Conservation (phyloP, 768 basidiomycete genomes). For the Lactarius trivialis region DNA sequence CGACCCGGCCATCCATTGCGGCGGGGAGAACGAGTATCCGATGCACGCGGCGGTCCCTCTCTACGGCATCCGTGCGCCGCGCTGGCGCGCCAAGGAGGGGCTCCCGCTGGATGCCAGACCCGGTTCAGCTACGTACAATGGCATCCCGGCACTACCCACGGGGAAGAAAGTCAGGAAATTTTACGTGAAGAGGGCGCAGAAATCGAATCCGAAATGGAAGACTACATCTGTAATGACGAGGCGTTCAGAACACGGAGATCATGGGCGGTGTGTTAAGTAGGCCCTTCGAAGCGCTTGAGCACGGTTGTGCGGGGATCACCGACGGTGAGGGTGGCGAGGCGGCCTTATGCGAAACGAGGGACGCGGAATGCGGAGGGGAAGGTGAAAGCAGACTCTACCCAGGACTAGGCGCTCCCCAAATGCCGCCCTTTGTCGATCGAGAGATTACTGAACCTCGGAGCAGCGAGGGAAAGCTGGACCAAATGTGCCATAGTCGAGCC, state of each 20-base stretch:
- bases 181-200: background rate
- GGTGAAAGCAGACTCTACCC: conserved; percentile 25
- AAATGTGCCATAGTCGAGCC: too few relatives aligned
- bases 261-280: too few relatives aligned
- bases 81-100: conserved; percentile 9
- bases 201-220: background rate
- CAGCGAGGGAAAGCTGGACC: too few relatives aligned
- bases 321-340: conserved; percentile 35
- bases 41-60: conserved; percentile 2
- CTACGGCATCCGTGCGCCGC: conserved; percentile 5
- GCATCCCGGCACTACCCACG: background rate
- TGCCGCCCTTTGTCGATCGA: too few relatives aligned
- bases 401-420: too few relatives aligned
- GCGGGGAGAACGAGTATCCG: background rate
- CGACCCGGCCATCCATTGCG: background rate
- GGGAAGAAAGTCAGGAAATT: background rate
- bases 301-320: conserved; percentile 42
- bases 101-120: background rate
- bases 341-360: background rate
- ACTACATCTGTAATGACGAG: too few relatives aligned
- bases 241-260: too few relatives aligned
- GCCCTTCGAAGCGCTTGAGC: conserved; percentile 33
- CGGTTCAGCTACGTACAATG: background rate
- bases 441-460: too few relatives aligned
- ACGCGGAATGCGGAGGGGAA: conserved; percentile 19